These are phyloP conservation scores for Pseudopyrenochaeta lycopersici DNA, from an alignment of 2,329 filamentous ascomycete genomes.

Conservation along the genomic window DNA sequence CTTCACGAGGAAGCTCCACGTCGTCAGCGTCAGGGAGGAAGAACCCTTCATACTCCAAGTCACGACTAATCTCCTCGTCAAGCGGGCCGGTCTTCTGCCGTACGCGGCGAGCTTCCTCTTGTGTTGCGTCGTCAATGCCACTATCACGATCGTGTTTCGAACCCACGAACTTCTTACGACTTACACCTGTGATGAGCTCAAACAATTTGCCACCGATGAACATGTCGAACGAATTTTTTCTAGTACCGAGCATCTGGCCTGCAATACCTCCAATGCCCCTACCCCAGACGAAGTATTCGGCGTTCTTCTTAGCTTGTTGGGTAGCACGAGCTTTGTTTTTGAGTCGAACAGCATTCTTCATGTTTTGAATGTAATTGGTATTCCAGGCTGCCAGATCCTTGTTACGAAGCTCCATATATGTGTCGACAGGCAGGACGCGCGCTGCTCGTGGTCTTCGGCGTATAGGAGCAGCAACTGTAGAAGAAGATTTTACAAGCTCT, in stretches of 20 bases:
- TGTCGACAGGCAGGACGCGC: constrained; percentile 59
- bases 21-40: constrained; percentile 50
- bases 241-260: constrained; percentile 23
- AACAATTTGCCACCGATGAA: constrained; percentile 68
- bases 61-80: constrained; percentile 46
- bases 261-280: constrained; percentile 64
- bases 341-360: constrained; percentile 58
- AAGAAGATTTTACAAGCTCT: constrained; percentile 46
- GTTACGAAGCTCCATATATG: constrained; percentile 63
- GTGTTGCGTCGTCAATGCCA: constrained; percentile 44
- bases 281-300: constrained; percentile 67
- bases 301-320: constrained; percentile 68
- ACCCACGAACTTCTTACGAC: constrained; percentile 29
- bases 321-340: constrained; percentile 56
- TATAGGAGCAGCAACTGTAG: constrained; percentile 51
- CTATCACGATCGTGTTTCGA: constrained; percentile 47
- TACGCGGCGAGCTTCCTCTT: constrained; percentile 43
- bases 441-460: constrained; percentile 47
- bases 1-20: constrained; percentile 76
- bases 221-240: constrained; percentile 59
- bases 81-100: constrained; percentile 42
- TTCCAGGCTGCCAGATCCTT: constrained; percentile 66
- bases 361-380: constrained; percentile 67
- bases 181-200: constrained; percentile 55
- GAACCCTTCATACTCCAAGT: constrained; percentile 45